Conservation (phyloP, 805 yeast species). For the Starmerella sirachaensis region DNA sequence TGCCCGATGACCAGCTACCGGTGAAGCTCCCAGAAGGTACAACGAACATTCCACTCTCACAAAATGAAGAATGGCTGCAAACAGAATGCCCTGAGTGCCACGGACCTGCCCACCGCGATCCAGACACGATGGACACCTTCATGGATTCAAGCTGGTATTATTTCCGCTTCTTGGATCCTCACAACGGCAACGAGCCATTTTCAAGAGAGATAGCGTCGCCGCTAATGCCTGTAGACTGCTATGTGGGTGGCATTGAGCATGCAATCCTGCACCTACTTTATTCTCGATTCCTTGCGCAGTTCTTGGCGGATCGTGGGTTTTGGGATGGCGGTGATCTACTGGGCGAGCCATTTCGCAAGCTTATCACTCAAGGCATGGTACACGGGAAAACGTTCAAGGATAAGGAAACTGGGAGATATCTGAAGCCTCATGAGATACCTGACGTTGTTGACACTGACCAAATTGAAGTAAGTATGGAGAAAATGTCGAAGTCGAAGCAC, state of each 20-base stretch:
- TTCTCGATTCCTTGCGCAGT: slow-evolving; percentile 74
- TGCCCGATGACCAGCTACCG: slow-evolving; percentile 78
- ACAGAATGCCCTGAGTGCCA: slow-evolving; percentile 71
- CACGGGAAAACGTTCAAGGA: slow-evolving; percentile 76
- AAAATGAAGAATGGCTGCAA: slow-evolving; percentile 54
- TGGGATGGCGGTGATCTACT: slow-evolving; percentile 49
- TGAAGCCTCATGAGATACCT: slow-evolving; percentile 68
- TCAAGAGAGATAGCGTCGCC: slow-evolving; percentile 36
- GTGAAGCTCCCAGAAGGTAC: slow-evolving; percentile 54
- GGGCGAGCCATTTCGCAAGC: slow-evolving; percentile 70
- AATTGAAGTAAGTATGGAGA: slow-evolving; percentile 59
- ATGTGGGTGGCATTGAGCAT: slow-evolving; percentile 93
- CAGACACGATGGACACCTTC: slow-evolving; percentile 98
- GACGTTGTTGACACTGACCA: slow-evolving; percentile 14
- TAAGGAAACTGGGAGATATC: slow-evolving; percentile 58
- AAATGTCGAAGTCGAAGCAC: slow-evolving; percentile 92
- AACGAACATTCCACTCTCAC: slow-evolving; percentile 54
- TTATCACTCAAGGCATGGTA: slow-evolving; percentile 96
- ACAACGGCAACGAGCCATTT: slow-evolving; percentile 48
- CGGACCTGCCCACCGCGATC: slow-evolving; percentile 65
- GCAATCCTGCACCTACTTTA: slow-evolving; percentile 86
- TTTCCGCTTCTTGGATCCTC: slow-evolving; percentile 69
- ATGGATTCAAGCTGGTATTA: slow-evolving; percentile 97
- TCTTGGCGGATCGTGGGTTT: slow-evolving; percentile 50
- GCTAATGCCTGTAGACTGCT: slow-evolving; percentile 74